A percentile compares a stretch with the other conserved stretches of the same genome.
phyloP scores from a whole-genome alignment of 2,329 filamentous ascomycete species.

The Blastomyces parvus region DNA sequence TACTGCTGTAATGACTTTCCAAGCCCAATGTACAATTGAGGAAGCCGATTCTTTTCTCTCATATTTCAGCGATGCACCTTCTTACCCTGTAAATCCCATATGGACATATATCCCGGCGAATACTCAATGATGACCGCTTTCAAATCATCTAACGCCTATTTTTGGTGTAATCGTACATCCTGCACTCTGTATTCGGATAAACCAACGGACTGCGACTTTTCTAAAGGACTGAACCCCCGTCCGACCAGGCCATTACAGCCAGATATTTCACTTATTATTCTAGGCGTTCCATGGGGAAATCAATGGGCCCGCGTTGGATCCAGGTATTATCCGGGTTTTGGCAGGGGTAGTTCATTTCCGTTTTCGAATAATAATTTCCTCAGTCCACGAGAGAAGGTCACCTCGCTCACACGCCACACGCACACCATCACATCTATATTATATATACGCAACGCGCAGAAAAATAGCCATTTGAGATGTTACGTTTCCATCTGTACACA shows the following conservation, averaged over 20 bases:
- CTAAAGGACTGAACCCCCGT: not conserved
- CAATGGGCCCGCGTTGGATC: not conserved
- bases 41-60: not conserved
- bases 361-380: not conserved
- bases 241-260: not conserved
- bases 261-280: not conserved
- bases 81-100: not conserved
- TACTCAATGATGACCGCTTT: not conserved
- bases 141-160: not conserved
- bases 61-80: not conserved
- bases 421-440: not conserved
- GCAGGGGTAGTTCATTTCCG: not conserved
- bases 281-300: not conserved
- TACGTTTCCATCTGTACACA: not conserved
- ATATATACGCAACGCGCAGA: not conserved
- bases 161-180: not conserved
- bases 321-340: not conserved
- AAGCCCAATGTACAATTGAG: not conserved
- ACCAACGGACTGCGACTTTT: not conserved
- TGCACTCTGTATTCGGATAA: not conserved
- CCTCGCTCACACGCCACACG: not conserved
- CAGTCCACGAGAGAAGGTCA: not conserved
- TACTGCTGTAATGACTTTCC: not conserved
- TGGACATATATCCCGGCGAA: not conserved
- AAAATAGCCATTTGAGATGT: conserved; percentile 4